Evolutionary conservation across 345 rosid species (phyloP).

Genomic region (Eucalyptus paniculata): DNA sequence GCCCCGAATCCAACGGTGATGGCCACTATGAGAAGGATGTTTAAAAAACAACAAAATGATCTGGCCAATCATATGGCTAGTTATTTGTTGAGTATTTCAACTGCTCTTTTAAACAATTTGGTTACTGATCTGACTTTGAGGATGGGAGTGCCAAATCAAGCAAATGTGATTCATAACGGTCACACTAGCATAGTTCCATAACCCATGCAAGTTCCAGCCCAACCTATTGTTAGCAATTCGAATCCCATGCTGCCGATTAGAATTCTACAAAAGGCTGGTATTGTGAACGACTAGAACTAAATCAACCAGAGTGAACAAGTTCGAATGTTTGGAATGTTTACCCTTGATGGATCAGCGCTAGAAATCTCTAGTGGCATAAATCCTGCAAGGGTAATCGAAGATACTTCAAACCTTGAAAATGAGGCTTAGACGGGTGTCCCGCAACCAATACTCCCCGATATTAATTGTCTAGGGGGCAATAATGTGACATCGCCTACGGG

Average conservation of each 20-base stretch:
- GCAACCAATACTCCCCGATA: too few relatives aligned
- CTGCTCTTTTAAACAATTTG: background rate
- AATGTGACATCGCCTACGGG: fast-evolving
- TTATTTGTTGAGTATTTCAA: background rate
- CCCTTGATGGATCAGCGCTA: fast-evolving
- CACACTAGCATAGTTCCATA: background rate
- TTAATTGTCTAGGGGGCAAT: background rate
- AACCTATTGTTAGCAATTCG: too few relatives aligned
- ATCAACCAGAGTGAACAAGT: background rate
- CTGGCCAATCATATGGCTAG: too few relatives aligned
- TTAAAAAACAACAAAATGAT: too few relatives aligned
- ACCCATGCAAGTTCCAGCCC: too few relatives aligned
- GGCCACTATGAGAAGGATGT: background rate
- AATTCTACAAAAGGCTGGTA: background rate
- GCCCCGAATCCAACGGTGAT: fast-evolving
- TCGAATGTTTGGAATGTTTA: too few relatives aligned
- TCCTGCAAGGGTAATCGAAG: background rate
- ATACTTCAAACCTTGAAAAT: too few relatives aligned
- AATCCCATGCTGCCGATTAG: too few relatives aligned
- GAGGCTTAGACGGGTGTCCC: too few relatives aligned
- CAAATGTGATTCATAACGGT: background rate
- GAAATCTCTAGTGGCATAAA: too few relatives aligned
- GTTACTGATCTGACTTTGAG: background rate
- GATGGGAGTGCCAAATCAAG: background rate
- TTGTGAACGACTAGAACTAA: too few relatives aligned